Conservation (phyloP, 2,329 filamentous ascomycete species). For the Colletotrichum salicis region DNA sequence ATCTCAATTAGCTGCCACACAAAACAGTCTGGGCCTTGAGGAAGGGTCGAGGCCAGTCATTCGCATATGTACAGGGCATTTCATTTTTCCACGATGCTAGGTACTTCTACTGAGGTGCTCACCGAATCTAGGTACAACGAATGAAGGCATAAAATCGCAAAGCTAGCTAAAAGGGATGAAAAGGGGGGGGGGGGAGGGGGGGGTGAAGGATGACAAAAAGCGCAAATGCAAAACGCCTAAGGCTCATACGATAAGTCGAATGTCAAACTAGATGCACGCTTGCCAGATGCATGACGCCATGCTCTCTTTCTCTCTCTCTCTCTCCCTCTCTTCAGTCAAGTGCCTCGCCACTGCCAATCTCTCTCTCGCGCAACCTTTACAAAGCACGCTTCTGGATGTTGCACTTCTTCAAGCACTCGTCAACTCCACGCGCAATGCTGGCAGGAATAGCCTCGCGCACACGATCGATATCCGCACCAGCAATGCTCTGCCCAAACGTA, state of each 20-base stretch:
- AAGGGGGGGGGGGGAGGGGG: too few relatives aligned
- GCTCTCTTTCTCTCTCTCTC: background rate
- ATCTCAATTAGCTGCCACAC: too few relatives aligned
- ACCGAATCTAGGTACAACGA: background rate
- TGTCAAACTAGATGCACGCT: background rate
- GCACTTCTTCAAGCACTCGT: constrained; percentile 61
- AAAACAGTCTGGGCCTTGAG: background rate
- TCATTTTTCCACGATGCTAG: background rate
- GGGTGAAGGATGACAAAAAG: background rate
- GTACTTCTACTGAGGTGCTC: background rate
- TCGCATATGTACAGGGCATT: background rate
- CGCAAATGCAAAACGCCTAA: background rate
- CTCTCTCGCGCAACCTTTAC: background rate
- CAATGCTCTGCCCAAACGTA: constrained; percentile 56
- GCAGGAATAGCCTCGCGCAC: constrained; percentile 56
- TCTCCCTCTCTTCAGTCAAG: too few relatives aligned
- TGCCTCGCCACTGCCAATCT: background rate
- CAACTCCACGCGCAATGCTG: constrained; percentile 62
- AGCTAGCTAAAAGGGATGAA: background rate
- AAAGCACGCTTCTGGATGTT: constrained; percentile 43
- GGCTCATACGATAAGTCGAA: background rate
- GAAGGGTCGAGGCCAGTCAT: background rate
- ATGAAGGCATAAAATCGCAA: background rate
- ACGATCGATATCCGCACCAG: constrained; percentile 57
- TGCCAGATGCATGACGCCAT: background rate